These are phyloP conservation scores for Betula pendula DNA, from an alignment of 306 rosid genomes.

Conservation along the genomic window DNA sequence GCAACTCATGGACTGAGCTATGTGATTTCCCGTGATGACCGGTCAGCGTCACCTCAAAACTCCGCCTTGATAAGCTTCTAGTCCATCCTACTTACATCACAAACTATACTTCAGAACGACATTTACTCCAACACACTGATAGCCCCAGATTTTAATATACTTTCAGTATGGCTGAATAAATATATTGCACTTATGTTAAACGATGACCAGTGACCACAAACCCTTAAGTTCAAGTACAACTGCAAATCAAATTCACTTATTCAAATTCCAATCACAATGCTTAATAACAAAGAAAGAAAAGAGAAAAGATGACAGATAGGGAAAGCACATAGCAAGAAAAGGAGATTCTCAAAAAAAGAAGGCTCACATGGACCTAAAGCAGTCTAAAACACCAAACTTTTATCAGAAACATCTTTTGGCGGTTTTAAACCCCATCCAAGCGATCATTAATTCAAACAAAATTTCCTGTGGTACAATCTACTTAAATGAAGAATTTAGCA, in stretches of 20 bases:
- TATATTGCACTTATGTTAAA: constrained; percentile 25
- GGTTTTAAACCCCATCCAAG: constrained; percentile 32
- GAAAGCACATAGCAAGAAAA: constrained; percentile 69
- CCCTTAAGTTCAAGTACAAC: constrained; percentile 30
- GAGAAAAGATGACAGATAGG: constrained; percentile 44
- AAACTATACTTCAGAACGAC: constrained; percentile 94
- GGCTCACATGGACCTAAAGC: constrained; percentile 63
- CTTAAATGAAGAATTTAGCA: constrained; percentile 19
- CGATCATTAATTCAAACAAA: constrained; percentile 22
- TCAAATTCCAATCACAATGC: constrained; percentile 42
- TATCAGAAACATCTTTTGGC: constrained; percentile 48
- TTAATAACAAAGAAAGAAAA: constrained; percentile 51
- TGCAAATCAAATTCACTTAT: constrained; percentile 52
- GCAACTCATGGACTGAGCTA: constrained; percentile 63
- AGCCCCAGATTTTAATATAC: constrained; percentile 35
- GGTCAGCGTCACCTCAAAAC: constrained; percentile 78
- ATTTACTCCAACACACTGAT: constrained; percentile 43
- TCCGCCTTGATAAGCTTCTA: constrained; percentile 80
- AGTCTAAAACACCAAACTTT: constrained; percentile 49
- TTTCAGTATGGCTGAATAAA: constrained; percentile 23
- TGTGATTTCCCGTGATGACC: constrained; percentile 75
- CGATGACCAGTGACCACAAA: constrained; percentile 18
- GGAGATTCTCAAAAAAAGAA: constrained; percentile 59
- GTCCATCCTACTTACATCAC: constrained; percentile 81
- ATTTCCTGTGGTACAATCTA: constrained; percentile 26